Base-by-base conservation (phyloP, 2,329 filamentous ascomycete species). In the Fonsecaea multimorphosa region DNA sequence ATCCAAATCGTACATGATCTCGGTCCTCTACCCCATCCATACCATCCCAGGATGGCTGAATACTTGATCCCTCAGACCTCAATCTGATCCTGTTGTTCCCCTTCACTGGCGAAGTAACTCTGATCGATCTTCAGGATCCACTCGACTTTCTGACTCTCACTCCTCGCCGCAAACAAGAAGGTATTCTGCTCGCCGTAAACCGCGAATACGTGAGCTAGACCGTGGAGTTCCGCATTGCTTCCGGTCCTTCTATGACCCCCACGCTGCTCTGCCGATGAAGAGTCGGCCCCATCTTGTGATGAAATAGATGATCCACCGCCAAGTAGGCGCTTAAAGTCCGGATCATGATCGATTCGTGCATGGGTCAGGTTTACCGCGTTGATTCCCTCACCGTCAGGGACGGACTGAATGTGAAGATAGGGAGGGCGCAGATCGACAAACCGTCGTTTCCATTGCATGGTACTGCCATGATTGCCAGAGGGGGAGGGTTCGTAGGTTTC, bases 41-140 rank as follows among this genome's bases (percentile, higher is more conserved):
- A 9, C n/a, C 44, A 3, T 11, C 44, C 44, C n/a, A 24, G 44
- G 2, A 9, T 11, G 19, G 19, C 19, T 24, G 44, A 49, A 46
- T 12, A 19, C 12, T 22, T 22, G 3, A 4, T 32, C 4, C 9
- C 14, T 61, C 19, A 55, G 16, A 44, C 22, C 11, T 63, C 52
- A 1, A 63, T 27, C 49, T 56, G 46, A 16, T 64, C 65, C 32
- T 32, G 62, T 38, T 32, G 62, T 24, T 62, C 67, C 5, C 61
- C 63, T n/a, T 70, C 70, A 9, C 16, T 56, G 36, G 52, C 65
- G 62, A 87, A 87, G 76, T 85, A 89, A 71, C 89, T 91, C 82
- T 97, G 91, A 78, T 99, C 95, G 72, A 99, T 92, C 74, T 91
- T 90, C 78, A 96, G 86, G 72, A 99, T 97, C 95, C 95, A 99